Evolutionary conservation across 2,329 filamentous ascomycete genomes (phyloP).

Genomic region (Botrytis elliptica): DNA sequence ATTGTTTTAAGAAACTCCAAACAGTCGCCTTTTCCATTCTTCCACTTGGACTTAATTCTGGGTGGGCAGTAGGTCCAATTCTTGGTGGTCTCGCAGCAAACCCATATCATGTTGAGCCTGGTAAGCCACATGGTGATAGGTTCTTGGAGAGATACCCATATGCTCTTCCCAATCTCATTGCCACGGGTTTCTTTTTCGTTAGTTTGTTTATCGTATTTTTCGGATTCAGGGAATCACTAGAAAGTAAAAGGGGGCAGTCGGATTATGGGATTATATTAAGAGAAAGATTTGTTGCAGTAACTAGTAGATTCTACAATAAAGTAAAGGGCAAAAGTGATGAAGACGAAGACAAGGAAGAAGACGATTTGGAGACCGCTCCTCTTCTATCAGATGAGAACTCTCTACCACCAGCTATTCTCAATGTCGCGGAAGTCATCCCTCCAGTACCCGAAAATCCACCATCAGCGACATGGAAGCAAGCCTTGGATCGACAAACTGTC

Average conservation of each 20-base stretch:
- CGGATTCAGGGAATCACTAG: not conserved
- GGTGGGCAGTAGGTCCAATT: conserved; percentile 36
- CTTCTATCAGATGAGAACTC: not conserved
- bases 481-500: conserved; percentile 3
- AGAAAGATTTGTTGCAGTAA: not conserved
- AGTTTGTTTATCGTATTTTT: conserved; percentile 1
- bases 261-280: not conserved
- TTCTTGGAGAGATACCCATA: conserved; percentile 13
- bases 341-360: not conserved
- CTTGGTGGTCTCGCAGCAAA: conserved; percentile 46
- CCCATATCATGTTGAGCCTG: conserved; percentile 27
- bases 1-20: conserved; percentile 68
- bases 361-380: not conserved
- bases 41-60: conserved; percentile 65
- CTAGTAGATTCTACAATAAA: not conserved
- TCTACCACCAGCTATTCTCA: too few species aligned
- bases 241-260: not conserved
- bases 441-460: not conserved
- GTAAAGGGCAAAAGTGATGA: not conserved
- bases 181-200: not conserved
- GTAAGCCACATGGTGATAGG: conserved; percentile 1
- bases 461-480: not conserved
- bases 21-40: conserved; percentile 48
- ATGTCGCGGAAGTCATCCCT: not conserved
- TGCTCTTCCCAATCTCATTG: conserved; percentile 15